These are phyloP conservation scores for Sugiyamaella lignohabitans DNA, from an alignment of 805 yeast genomes.

Conservation along the genomic window DNA sequence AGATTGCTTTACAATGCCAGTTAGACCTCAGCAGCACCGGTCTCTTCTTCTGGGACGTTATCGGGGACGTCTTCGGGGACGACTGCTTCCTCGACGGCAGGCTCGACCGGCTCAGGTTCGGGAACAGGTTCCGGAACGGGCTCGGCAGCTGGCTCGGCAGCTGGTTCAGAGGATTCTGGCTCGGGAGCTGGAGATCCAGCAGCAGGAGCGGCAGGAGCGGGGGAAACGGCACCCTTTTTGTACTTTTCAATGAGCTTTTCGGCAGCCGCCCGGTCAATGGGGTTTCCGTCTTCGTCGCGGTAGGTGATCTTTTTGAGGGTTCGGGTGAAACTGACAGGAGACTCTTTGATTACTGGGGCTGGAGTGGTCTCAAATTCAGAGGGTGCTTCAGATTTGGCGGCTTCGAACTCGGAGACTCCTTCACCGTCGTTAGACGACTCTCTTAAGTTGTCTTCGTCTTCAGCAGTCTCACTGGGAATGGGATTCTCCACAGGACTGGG, in stretches of 20 bases:
- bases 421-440: neutral
- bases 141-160: neutral
- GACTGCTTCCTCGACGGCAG: too few relatives aligned
- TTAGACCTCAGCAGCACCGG: too few relatives aligned
- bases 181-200: too few relatives aligned
- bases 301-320: slow-evolving; percentile 23
- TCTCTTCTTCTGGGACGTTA: too few relatives aligned
- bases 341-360: slow-evolving; percentile 5
- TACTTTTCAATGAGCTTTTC: too few relatives aligned
- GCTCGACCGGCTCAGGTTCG: too few relatives aligned
- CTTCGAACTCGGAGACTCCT: slow-evolving; percentile 2
- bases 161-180: neutral
- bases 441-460: neutral
- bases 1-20: too few relatives aligned
- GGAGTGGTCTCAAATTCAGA: slow-evolving; percentile 8
- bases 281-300: slow-evolving; percentile 36
- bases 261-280: slow-evolving; percentile 24
- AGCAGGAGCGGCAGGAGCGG: too few relatives aligned
- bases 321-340: neutral
- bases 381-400: slow-evolving; percentile 5
- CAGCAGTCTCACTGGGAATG: slow-evolving; percentile 12
- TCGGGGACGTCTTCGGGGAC: too few relatives aligned
- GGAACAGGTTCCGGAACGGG: neutral
- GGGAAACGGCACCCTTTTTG: too few relatives aligned
- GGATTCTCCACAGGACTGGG: slow-evolving; percentile 12